A percentile compares a stretch with the other conserved stretches of the same genome.
phyloP scores from a whole-genome alignment of 2,329 filamentous ascomycete species.

The Chaetomium olivaceum region DNA sequence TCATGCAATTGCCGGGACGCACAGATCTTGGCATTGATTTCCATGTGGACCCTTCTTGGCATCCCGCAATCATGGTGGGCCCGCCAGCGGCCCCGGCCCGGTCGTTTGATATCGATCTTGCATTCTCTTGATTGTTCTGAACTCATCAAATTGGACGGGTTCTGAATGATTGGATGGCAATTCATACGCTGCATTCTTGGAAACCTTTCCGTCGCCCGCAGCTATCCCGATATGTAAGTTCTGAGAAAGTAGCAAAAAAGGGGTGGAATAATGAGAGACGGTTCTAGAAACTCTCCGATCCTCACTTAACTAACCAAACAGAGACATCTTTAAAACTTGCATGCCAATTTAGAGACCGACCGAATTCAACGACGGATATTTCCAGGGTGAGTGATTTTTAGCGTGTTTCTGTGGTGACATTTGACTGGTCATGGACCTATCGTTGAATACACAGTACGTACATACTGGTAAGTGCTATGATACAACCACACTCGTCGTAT shows the following conservation, averaged over 20 bases:
- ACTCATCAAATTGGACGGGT: neutral
- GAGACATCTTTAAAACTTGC: neutral
- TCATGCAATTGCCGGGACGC: conserved; percentile 18
- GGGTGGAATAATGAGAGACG: neutral
- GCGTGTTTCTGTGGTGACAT: neutral
- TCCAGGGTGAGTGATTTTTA: neutral
- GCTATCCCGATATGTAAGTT: neutral
- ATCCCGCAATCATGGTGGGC: conserved; percentile 4
- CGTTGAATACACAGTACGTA: too few species aligned
- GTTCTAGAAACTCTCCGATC: neutral
- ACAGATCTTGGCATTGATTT: neutral
- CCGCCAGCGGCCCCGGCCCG: conserved; percentile 3
- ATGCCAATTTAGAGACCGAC: neutral
- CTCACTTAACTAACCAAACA: neutral
- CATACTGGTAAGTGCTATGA: neutral
- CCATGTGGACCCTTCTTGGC: neutral
- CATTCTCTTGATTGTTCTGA: neutral
- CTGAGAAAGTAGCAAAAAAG: neutral
- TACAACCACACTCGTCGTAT: neutral
- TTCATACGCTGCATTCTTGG: neutral
- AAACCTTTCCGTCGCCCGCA: neutral
- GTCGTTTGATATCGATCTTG: neutral
- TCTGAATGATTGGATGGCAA: neutral
- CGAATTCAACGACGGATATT: neutral
- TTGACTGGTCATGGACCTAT: neutral